A percentile compares a stretch with the other conserved stretches of the same genome.
Evolutionary conservation across 148 eudicot genomes (phyloP).

Genomic region (Gaultheria prostrata): DNA sequence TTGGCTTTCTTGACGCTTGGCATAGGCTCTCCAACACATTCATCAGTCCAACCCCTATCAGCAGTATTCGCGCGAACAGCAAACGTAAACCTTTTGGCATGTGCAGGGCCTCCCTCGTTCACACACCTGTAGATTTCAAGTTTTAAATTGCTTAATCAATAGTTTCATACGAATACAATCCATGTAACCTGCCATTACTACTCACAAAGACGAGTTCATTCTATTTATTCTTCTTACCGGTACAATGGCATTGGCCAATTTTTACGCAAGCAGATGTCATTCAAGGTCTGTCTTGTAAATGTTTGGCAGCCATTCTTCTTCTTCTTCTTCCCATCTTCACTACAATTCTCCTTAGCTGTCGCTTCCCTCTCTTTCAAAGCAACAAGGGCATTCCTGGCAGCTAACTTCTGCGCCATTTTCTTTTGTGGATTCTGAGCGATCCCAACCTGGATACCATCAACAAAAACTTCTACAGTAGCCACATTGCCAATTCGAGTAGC

Average conservation of each 20-base stretch:
- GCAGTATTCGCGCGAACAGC: slow-evolving; percentile 83
- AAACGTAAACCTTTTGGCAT: slow-evolving; percentile 89
- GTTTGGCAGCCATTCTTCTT: slow-evolving; percentile 63
- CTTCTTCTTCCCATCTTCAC: slow-evolving; percentile 64
- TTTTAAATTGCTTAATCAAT: neutral
- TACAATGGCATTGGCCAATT: slow-evolving; percentile 99
- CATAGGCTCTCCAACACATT: slow-evolving; percentile 97
- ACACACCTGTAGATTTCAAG: slow-evolving; percentile 55
- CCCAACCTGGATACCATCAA: slow-evolving; percentile 90
- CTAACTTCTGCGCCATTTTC: slow-evolving; percentile 98
- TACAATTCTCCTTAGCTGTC: slow-evolving; percentile 50
- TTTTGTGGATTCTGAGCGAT: slow-evolving; percentile 88
- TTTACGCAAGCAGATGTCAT: slow-evolving; percentile 89
- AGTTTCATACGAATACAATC: neutral
- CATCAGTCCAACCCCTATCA: slow-evolving; percentile 89
- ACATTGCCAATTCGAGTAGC: slow-evolving; percentile 83
- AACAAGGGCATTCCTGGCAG: slow-evolving; percentile 89
- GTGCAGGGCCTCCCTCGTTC: slow-evolving; percentile 96
- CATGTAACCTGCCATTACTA: neutral
- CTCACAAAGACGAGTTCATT: neutral
- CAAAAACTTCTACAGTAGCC: slow-evolving; percentile 89
- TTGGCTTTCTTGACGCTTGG: slow-evolving; percentile 97
- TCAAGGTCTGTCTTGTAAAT: slow-evolving; percentile 92
- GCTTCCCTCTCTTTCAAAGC: slow-evolving; percentile 74
- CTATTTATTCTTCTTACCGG: slow-evolving; percentile 40